These are phyloP conservation scores for Dissophora globulifera DNA, from an alignment of 192 early-diverging fungal genomes.

Conservation along the genomic window DNA sequence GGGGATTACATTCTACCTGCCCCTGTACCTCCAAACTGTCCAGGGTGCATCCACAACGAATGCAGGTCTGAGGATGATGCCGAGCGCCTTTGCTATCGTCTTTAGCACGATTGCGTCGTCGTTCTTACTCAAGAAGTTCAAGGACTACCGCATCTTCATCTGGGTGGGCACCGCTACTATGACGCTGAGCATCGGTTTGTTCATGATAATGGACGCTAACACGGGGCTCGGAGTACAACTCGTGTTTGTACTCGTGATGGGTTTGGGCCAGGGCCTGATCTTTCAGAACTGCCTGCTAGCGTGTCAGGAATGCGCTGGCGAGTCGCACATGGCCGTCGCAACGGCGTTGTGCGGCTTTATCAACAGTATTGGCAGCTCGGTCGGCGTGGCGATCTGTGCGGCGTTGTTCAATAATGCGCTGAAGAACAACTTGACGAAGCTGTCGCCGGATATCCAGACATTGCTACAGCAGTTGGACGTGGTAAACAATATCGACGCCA, in stretches of 20 bases:
- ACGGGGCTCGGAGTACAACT: constrained; percentile 61
- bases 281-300: constrained; percentile 77
- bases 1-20: constrained; percentile 75
- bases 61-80: constrained; percentile 79
- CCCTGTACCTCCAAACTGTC: constrained; percentile 85
- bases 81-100: constrained; percentile 73
- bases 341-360: constrained; percentile 72
- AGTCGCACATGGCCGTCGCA: constrained; percentile 68
- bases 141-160: constrained; percentile 66
- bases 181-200: constrained; percentile 68
- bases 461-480: constrained; percentile 3
- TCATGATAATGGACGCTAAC: constrained; percentile 65
- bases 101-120: constrained; percentile 67
- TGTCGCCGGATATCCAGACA: background rate
- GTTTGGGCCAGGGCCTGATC: constrained; percentile 77
- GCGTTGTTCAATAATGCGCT: constrained; percentile 48
- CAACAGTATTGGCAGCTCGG: constrained; percentile 50
- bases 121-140: constrained; percentile 59
- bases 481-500: constrained; percentile 44
- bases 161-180: constrained; percentile 70
- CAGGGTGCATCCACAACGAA: constrained; percentile 73
- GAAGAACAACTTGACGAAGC: constrained; percentile 24
- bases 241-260: constrained; percentile 71
- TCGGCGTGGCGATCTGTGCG: constrained; percentile 53
- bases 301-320: constrained; percentile 69